Evolutionary conservation across 2,329 filamentous ascomycete species (phyloP).

Genomic region (Neofusicoccum umdonicola): DNA sequence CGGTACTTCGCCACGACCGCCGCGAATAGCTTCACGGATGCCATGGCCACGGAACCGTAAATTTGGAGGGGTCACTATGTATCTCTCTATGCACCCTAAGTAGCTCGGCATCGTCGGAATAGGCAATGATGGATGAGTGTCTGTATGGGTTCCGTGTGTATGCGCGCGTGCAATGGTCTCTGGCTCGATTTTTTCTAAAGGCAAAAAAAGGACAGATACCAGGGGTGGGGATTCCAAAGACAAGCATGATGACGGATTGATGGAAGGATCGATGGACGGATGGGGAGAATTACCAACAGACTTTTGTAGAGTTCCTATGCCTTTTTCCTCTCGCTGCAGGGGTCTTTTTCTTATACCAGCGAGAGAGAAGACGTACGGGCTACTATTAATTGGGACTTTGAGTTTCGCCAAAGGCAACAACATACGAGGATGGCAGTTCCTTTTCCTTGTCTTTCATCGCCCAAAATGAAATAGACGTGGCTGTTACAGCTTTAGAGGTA

Average conservation of each 20-base stretch:
- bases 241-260: not conserved
- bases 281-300: constrained; percentile 1
- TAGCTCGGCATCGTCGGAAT: constrained; percentile 10
- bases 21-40: constrained; percentile 51
- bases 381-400: constrained; percentile 15
- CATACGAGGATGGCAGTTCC: constrained; percentile 1
- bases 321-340: not conserved
- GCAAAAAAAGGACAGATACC: constrained; percentile 11
- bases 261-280: constrained; percentile 1
- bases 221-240: not conserved
- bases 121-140: constrained; percentile 9
- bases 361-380: not conserved
- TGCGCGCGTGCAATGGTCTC: constrained; percentile 3
- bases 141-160: not conserved
- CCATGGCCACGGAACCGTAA: constrained; percentile 39
- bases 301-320: constrained; percentile 8
- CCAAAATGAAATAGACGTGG: not conserved
- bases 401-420: constrained; percentile 11
- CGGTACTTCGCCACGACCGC: constrained; percentile 96
- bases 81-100: constrained; percentile 1
- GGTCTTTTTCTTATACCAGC: not conserved
- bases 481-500: not conserved
- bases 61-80: not conserved
- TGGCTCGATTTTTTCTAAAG: constrained; percentile 7
- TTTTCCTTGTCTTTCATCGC: not conserved